A percentile compares a stretch with the other conserved stretches of the same genome.
Evolutionary conservation across 176 grass and related monocot species (phyloP).

Genomic region (Saccharum spontaneum): DNA sequence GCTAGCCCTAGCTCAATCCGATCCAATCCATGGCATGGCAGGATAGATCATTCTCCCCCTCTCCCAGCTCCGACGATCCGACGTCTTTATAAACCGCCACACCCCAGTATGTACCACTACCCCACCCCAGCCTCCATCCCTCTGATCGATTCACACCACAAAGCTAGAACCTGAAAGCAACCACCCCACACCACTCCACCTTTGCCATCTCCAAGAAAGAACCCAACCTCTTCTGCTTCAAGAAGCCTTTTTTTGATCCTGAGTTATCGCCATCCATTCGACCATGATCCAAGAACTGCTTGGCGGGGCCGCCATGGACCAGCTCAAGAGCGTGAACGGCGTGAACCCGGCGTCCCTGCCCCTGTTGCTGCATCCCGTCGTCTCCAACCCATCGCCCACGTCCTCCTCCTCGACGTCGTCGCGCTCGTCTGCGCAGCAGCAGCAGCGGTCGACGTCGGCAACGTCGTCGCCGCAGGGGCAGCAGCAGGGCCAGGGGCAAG

Average conservation of each 20-base stretch:
- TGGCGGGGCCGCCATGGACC: slow-evolving; percentile 52
- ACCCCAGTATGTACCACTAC: slow-evolving; percentile 11
- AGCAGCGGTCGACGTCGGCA: slow-evolving; percentile 36
- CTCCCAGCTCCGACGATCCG: neutral
- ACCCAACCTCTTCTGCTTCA: slow-evolving; percentile 11
- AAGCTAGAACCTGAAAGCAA: slow-evolving; percentile 49
- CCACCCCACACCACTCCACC: slow-evolving; percentile 21
- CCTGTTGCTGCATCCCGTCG: slow-evolving; percentile 35
- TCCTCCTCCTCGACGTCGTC: slow-evolving; percentile 44
- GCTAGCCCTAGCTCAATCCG: slow-evolving; percentile 33
- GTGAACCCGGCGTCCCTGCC: slow-evolving; percentile 23
- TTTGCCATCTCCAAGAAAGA: slow-evolving; percentile 43
- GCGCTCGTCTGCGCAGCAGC: slow-evolving; percentile 34
- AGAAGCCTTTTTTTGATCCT: slow-evolving; percentile 45
- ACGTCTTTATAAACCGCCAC: slow-evolving; percentile 51
- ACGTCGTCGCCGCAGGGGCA: slow-evolving; percentile 36
- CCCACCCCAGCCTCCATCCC: slow-evolving; percentile 7
- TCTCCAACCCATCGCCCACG: slow-evolving; percentile 54
- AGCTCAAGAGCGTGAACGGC: slow-evolving; percentile 33
- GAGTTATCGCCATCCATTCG: slow-evolving; percentile 2
- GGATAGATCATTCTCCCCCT: neutral
- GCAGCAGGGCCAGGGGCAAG: neutral
- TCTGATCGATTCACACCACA: slow-evolving; percentile 27
- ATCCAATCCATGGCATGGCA: neutral
- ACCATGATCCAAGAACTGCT: slow-evolving; percentile 76